These are phyloP conservation scores for Bonnemaisonia californica DNA, from an alignment of 31 red algal genomes.

Conservation along the genomic window DNA sequence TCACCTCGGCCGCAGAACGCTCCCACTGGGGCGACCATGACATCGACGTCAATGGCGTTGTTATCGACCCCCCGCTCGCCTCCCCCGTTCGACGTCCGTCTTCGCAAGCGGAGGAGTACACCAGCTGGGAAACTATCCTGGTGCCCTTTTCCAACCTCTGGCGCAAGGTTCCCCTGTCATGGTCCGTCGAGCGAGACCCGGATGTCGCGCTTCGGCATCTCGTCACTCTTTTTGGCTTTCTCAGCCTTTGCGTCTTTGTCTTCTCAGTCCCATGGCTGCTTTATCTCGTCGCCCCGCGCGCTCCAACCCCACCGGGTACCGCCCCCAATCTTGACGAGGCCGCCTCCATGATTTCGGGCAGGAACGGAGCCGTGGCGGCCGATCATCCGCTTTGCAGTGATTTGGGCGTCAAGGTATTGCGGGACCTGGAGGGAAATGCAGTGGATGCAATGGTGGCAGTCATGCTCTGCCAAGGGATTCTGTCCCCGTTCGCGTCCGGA, in stretches of 20 bases:
- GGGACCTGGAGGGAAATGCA: slow-evolving; percentile 82
- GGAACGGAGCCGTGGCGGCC: slow-evolving; percentile 85
- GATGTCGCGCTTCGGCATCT: slow-evolving; percentile 29
- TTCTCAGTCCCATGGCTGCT: slow-evolving; percentile 66
- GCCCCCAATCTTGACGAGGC: slow-evolving; percentile 55
- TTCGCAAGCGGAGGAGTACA: not conserved
- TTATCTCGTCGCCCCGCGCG: slow-evolving; percentile 51
- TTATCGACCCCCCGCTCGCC: not conserved
- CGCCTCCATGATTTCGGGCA: slow-evolving; percentile 54
- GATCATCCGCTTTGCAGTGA: slow-evolving; percentile 83
- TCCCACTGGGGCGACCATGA: not conserved
- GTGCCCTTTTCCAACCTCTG: slow-evolving; percentile 35
- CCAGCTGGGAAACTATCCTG: not conserved
- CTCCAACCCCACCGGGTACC: slow-evolving; percentile 69
- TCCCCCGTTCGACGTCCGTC: not conserved
- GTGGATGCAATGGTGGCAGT: slow-evolving; percentile 89
- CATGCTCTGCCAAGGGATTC: slow-evolving; percentile 88
- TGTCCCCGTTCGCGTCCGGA: slow-evolving; percentile 78
- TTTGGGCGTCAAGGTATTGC: slow-evolving; percentile 75
- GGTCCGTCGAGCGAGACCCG: slow-evolving; percentile 58
- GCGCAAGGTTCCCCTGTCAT: slow-evolving; percentile 40
- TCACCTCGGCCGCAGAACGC: not conserved
- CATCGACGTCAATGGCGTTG: not conserved
- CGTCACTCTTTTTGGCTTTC: slow-evolving; percentile 48
- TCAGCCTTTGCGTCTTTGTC: slow-evolving; percentile 57